Percentiles rank a stretch among this genome's conserved stretches.
These are phyloP conservation scores for Talaromyces stipitatus DNA, from an alignment of 495 filamentous ascomycete species.

Conservation along the genomic window DNA sequence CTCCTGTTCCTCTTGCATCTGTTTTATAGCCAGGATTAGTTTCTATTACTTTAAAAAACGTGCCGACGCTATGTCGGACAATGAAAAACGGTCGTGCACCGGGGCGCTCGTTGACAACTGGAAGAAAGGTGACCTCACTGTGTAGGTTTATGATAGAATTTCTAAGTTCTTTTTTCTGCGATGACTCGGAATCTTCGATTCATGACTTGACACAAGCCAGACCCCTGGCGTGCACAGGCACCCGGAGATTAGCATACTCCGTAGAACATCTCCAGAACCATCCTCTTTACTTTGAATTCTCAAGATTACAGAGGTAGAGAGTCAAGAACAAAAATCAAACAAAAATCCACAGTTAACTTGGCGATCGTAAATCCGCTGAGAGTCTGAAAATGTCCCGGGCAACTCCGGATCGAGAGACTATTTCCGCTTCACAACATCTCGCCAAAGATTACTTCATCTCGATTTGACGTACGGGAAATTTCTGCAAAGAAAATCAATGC, in stretches of 20 bases:
- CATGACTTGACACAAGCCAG: too few species aligned
- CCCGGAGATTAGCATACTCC: neutral
- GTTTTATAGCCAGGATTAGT: neutral
- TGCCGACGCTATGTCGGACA: neutral
- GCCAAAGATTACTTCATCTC: neutral
- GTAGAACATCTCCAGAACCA: neutral
- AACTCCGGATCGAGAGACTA: neutral
- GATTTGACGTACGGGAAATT: too few species aligned
- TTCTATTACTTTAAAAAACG: neutral
- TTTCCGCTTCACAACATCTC: neutral
- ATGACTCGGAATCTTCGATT: too few species aligned
- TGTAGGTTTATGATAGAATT: too few species aligned
- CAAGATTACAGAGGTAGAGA: too few species aligned
- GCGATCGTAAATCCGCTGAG: too few species aligned
- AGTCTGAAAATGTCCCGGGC: too few species aligned
- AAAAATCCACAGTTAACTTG: too few species aligned
- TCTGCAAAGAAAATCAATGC: neutral
- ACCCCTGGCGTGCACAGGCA: too few species aligned
- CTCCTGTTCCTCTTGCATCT: neutral
- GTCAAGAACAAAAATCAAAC: too few species aligned
- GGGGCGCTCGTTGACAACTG: neutral
- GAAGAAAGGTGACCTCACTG: neutral
- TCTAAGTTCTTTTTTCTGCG: too few species aligned
- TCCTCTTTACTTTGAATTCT: too few species aligned
- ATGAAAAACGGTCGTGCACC: neutral